Evolutionary conservation across 2,329 filamentous ascomycete species (phyloP), one percentile per base, ranked within the genome.

Genomic region (Chrysosporium keratinophilum): DNA sequence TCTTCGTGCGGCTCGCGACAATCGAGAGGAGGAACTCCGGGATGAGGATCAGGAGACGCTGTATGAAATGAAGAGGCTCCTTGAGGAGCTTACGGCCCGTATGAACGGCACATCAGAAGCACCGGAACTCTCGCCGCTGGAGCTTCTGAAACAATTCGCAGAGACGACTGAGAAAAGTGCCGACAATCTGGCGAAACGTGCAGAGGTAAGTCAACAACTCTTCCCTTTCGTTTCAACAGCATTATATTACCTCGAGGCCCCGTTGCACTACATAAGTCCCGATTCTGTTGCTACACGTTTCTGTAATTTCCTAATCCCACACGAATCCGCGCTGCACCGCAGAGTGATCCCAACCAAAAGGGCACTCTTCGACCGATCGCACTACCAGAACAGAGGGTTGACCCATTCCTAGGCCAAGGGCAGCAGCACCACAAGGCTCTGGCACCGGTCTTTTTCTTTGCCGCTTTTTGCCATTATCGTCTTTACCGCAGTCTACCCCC

Each of bases 111-210:
- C 62, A 9, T 60, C 63, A 1, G 66, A 68, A 39, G 58, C 62
- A 31, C 57, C 65, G 10, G 64, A 70, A 49, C 65, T 70, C 54
- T 69, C 69, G 11, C 65, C 64, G 40, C 62, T 67, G 37, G 68
- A 72, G 50, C 64, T 73, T 41, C 61, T 69, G 17, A 70, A 69
- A 52, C 68, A 71, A 58, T 74, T 73, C 39, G 73, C 72, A n/a
- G 76, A 76, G 28, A 74, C 78, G 40, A 74, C 78, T 56, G 80
- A 80, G 67, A 81, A 80, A 60, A 80, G 73, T 48, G 62, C 69
- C 20, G 70, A 72, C 55, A 65, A 67, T 34, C 63, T 73, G 31
- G 69, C 69, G 31, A 67, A 71, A 56, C 69, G 70, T 56, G 69
- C 69, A 56, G 69, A 72, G 69, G 70, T 72, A 35, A 64, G 66